Base-by-base conservation (phyloP, 208 protist genomes). In the Tetramitus jugosus region DNA sequence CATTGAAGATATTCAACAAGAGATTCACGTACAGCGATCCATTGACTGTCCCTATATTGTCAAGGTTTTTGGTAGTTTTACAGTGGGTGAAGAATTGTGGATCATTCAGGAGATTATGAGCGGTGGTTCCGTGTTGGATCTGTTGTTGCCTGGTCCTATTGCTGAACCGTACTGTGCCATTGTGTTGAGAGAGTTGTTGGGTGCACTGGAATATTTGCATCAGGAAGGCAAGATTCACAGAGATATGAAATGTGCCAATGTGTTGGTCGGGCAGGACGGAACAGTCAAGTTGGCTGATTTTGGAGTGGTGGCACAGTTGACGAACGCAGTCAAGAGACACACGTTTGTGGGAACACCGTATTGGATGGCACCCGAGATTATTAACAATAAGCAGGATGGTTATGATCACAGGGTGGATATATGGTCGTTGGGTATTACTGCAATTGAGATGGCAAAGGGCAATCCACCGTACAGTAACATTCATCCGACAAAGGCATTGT, bases 1-100 rank as follows among this genome's bases (percentile, higher is more conserved):
- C 42, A 92, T 96, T 45, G 91, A 94, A 45, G 93, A 95, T 81
- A 94, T 96, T 72, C 89, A 95, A 78, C 84, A 91, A 82, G 92
- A 96, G 77, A 93, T 96, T 40, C 76, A 82, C 14, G 83, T 94
- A 29, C 82, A 94, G 20, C 81, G 83, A 17, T 78, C 87, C 62
- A 90, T 85, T 61, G 82, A 94, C 40, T 90, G 84, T 40, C 80
- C 83, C 14, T 83, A 90, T 78, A 84, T 94, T 6, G 90, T 89
- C 2, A 72, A 83, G 45, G 93, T 94, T 80, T 90, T 84, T 82
- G 93, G 93, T 10, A 92, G 87, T 13, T 93, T 87, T 67, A 35
- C 94, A 29, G 87, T 90, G 60, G 91, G 83, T 29, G 80, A 82
- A 13, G 86, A 93, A 72, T 84, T 97, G 20, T 97, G 92, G 92